phyloP scores from a whole-genome alignment of 2,329 filamentous ascomycete genomes.

The Corniculantispora saksenae region DNA sequence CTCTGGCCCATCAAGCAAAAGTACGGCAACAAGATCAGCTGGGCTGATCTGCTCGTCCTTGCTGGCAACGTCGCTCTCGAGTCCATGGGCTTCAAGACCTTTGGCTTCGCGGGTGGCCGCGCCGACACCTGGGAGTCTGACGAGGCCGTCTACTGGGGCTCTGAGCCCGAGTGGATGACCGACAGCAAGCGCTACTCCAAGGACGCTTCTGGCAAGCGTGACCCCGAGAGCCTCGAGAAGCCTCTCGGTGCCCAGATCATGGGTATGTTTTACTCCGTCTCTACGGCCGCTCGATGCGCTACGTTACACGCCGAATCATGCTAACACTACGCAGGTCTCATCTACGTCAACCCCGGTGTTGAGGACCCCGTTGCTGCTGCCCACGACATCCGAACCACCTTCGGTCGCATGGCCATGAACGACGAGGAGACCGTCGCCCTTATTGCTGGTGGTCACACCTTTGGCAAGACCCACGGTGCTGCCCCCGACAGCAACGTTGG shows the following conservation, averaged over 20 bases:
- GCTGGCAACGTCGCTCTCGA: slow-evolving; percentile 77
- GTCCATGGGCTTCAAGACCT: slow-evolving; percentile 72
- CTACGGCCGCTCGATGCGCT: too few relatives aligned
- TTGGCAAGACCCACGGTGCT: slow-evolving; percentile 81
- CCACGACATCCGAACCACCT: slow-evolving; percentile 72
- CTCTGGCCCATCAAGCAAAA: slow-evolving; percentile 84
- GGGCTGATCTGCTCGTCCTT: slow-evolving; percentile 72
- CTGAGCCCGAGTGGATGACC: slow-evolving; percentile 72
- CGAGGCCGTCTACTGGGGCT: slow-evolving; percentile 76
- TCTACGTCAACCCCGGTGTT: slow-evolving; percentile 77
- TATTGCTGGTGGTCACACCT: slow-evolving; percentile 76
- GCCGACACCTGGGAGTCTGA: slow-evolving; percentile 74
- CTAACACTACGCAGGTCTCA: slow-evolving; percentile 65
- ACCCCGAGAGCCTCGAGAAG: slow-evolving; percentile 53
- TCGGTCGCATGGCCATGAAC: slow-evolving; percentile 80
- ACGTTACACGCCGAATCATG: slow-evolving; percentile 22
- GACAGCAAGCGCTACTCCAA: slow-evolving; percentile 69
- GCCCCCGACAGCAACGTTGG: slow-evolving; percentile 64
- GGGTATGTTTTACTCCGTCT: not conserved
- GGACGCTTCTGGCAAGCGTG: slow-evolving; percentile 37
- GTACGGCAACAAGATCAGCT: slow-evolving; percentile 81
- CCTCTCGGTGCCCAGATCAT: slow-evolving; percentile 57
- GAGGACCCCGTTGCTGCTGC: slow-evolving; percentile 70
- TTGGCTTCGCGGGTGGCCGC: slow-evolving; percentile 74
- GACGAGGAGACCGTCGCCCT: slow-evolving; percentile 80